Evolutionary conservation across 352 stramenopile genomes (phyloP), one percentile per base, ranked within the genome.

Genomic region (Phytophthora fragariaefolia): DNA sequence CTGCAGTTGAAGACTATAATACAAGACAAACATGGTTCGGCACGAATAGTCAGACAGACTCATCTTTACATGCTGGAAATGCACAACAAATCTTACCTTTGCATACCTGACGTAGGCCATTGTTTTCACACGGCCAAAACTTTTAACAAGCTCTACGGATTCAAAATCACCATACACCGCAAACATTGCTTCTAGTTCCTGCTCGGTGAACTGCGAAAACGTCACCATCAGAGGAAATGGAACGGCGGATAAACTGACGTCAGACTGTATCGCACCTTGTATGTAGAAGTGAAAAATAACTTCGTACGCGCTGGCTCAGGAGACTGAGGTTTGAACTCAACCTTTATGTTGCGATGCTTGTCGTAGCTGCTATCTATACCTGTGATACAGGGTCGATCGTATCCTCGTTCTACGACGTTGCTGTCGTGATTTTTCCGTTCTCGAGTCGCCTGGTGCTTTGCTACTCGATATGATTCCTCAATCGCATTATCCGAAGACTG

Each of bases 111-210:
- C 66, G 40, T 96, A 96, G 12, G 88, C 88, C 88, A 96, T 96
- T 1, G 88, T 95, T 69, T 91, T 91, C n/a, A 95, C 51, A 22
- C 82, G 78, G 3, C 88, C 88, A 69, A 93, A 93, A 59, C 77
- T 92, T 58, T 84, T 87, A 22, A 90, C 80, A 9, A 89, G 59
- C 30, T 92, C 61, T 42, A 89, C 85, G 20, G 58, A 70, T 32
- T 93, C 83, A 47, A 96, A 87, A 63, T 93, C 74, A 2, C 86
- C 80, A 36, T 96, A 96, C 4, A 90, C 82, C 0, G 67, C 73
- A 69, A 96, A 96, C 80, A 96, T 93, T 1, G 88, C 86, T 24
- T 93, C 74, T 0, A 96, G 47, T 22, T 94, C 88, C 57, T 96
- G 88, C 26, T 75, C 55, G 5, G 86, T 95, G 36, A 93, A 95